A percentile compares a stretch with the other conserved stretches of the same genome.
Conservation (phyloP, 2,329 filamentous ascomycete species). For the Aschersonia sp. region DNA sequence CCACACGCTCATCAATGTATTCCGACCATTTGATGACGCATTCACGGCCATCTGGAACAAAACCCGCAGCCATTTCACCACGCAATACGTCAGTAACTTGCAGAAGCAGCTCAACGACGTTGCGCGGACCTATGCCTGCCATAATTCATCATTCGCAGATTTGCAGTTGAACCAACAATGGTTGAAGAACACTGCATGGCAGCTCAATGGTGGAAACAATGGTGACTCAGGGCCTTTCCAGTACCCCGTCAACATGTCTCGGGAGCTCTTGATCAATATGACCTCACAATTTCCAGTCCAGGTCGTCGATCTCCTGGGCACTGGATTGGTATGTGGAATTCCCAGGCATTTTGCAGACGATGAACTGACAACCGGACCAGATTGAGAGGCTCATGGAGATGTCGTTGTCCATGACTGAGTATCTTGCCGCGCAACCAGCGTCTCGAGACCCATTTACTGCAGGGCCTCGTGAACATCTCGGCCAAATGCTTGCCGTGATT, state of each 20-base stretch:
- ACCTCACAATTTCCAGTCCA: slow-evolving; percentile 57
- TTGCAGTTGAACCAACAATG: slow-evolving; percentile 46
- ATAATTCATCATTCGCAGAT: slow-evolving; percentile 39
- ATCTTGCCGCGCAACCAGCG: slow-evolving; percentile 50
- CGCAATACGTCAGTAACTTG: slow-evolving; percentile 39
- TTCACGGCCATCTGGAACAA: slow-evolving; percentile 55
- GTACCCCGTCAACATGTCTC: slow-evolving; percentile 47
- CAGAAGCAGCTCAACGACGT: slow-evolving; percentile 48
- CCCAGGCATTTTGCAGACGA: neutral
- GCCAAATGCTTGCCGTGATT: slow-evolving; percentile 51
- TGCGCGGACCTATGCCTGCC: slow-evolving; percentile 34
- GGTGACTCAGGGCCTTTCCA: slow-evolving; percentile 40
- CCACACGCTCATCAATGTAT: slow-evolving; percentile 45
- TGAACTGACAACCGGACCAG: slow-evolving; percentile 16
- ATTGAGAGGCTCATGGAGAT: slow-evolving; percentile 73
- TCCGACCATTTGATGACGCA: slow-evolving; percentile 49
- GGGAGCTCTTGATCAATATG: slow-evolving; percentile 48
- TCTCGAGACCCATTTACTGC: slow-evolving; percentile 46
- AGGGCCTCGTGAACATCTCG: slow-evolving; percentile 60
- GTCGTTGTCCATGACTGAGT: slow-evolving; percentile 57
- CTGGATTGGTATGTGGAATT: slow-evolving; percentile 47
- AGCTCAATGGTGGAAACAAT: slow-evolving; percentile 37
- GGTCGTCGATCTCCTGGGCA: slow-evolving; percentile 63
- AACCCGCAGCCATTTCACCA: slow-evolving; percentile 39
- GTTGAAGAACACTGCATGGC: slow-evolving; percentile 50